phyloP scores from a whole-genome alignment of 129 eudicot genomes.

The Smallanthus sonchifolius region DNA sequence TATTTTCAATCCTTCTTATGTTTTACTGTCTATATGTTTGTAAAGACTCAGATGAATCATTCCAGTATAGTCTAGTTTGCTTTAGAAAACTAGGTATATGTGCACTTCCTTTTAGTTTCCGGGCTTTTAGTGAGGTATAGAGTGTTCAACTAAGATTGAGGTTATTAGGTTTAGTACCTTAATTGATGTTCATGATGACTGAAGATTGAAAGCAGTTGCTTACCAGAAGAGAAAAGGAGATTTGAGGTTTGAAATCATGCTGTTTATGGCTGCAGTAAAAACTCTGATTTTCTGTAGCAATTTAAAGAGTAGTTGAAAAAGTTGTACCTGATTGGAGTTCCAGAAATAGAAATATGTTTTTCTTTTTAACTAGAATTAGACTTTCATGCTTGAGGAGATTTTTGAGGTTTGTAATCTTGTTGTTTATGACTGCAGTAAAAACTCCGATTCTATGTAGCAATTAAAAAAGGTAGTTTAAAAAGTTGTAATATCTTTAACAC shows the following conservation, averaged over 20 bases:
- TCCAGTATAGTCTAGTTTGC: constrained; percentile 9
- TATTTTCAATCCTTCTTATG: background rate
- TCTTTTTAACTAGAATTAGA: background rate
- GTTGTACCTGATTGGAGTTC: background rate
- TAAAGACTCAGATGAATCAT: constrained; percentile 10
- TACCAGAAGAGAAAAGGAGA: constrained; percentile 4
- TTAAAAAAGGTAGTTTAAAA: no score
- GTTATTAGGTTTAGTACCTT: constrained; percentile 13
- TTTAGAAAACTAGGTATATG: background rate
- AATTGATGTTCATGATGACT: constrained; percentile 6
- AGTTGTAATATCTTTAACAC: no score
- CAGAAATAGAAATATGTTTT: background rate
- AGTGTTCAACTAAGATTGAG: constrained; percentile 10
- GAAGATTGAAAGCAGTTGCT: constrained; percentile 20
- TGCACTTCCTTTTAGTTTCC: constrained; percentile 12
- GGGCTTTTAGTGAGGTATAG: constrained; percentile 7
- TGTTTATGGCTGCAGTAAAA: constrained; percentile 13
- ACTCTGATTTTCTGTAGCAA: background rate
- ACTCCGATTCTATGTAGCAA: no score
- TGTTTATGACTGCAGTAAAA: no score
- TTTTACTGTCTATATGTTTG: constrained; percentile 14
- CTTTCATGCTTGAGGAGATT: background rate
- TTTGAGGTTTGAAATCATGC: background rate
- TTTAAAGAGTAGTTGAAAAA: background rate
- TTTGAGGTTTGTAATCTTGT: background rate